Conservation (phyloP, 306 rosid genomes). For the Castanospermum australe region DNA sequence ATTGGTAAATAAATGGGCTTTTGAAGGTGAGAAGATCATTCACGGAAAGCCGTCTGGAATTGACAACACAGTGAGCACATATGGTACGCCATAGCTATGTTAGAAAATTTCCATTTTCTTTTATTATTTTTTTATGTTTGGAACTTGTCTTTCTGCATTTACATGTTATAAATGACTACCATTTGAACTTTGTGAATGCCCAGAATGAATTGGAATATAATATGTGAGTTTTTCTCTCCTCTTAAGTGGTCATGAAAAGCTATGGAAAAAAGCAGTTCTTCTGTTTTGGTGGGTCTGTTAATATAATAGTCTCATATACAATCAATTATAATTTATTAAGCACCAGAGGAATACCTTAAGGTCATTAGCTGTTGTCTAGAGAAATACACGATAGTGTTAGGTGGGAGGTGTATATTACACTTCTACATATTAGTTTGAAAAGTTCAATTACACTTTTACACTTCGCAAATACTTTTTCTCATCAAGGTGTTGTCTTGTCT, state of each 20-base stretch:
- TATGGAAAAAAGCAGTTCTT: background rate
- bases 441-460: background rate
- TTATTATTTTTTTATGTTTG: background rate
- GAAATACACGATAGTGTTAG: background rate
- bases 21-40: constrained; percentile 94
- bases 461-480: background rate
- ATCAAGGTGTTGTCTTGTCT: background rate
- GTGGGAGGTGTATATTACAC: background rate
- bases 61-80: constrained; percentile 91
- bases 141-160: constrained; percentile 6
- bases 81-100: constrained; percentile 71
- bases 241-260: background rate
- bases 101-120: constrained; percentile 4
- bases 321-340: background rate
- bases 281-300: background rate
- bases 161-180: background rate
- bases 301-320: constrained; percentile 2
- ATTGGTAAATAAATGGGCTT: constrained; percentile 90
- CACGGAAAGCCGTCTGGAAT: constrained; percentile 99
- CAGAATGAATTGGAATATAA: background rate
- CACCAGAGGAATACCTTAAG: background rate
- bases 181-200: background rate
- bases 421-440: background rate
- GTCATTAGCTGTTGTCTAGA: background rate
- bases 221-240: background rate